Conservation (phyloP, 169 alveolate genomes). For the Cryptosporidium muris region DNA sequence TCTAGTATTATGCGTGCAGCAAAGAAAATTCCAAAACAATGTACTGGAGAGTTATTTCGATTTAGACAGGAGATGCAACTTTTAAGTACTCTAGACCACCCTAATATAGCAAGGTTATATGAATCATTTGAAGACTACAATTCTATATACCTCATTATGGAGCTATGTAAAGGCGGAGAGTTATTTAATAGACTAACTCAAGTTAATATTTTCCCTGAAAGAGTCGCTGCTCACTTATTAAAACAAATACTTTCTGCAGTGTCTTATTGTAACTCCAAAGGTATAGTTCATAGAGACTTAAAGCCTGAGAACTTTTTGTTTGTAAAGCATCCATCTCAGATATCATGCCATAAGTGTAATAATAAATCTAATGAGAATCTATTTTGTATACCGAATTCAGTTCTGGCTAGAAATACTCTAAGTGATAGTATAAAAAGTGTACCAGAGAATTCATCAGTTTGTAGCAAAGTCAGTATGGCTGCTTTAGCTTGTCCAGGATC, state of each 20-base stretch:
- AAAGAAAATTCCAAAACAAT: constrained; percentile 59
- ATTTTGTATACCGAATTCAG: too few relatives aligned
- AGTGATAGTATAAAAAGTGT: too few relatives aligned
- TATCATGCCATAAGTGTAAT: constrained; percentile 9
- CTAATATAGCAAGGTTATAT: constrained; percentile 80
- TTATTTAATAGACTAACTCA: constrained; percentile 77
- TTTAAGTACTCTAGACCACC: constrained; percentile 77
- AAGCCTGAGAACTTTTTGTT: constrained; percentile 86
- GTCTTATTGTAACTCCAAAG: constrained; percentile 79
- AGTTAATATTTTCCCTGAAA: constrained; percentile 77
- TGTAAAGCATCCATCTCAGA: constrained; percentile 47
- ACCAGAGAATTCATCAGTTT: too few relatives aligned
- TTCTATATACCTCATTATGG: constrained; percentile 84
- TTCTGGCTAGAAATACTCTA: too few relatives aligned
- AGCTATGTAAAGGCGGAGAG: constrained; percentile 85
- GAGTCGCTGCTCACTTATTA: constrained; percentile 80
- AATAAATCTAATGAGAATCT: too few relatives aligned
- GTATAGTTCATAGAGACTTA: constrained; percentile 83
- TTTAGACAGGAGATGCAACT: constrained; percentile 68
- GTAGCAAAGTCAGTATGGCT: too few relatives aligned
- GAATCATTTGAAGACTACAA: constrained; percentile 83
- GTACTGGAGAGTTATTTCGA: constrained; percentile 47
- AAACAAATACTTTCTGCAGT: constrained; percentile 81
- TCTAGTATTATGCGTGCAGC: constrained; percentile 63
- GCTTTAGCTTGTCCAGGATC: too few relatives aligned